A percentile compares a stretch with the other conserved stretches of the same genome.
Evolutionary conservation across 2,329 filamentous ascomycete genomes (phyloP).

Genomic region (Aspergillus pseudonomiae): DNA sequence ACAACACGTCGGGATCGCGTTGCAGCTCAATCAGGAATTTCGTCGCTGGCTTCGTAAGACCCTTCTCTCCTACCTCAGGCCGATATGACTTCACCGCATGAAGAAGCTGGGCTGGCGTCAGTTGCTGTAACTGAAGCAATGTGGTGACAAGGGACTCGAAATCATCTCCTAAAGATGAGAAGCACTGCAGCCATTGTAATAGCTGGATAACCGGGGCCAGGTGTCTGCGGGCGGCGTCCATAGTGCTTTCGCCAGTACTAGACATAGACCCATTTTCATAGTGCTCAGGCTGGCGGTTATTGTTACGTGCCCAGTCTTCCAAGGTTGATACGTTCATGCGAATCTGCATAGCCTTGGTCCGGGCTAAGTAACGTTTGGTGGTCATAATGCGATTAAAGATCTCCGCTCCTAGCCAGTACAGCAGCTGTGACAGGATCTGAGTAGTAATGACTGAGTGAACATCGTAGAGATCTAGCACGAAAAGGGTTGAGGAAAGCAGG

Average conservation of each 20-base stretch:
- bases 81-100: conserved; percentile 92
- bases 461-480: conserved; percentile 97
- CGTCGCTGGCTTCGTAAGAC: conserved; percentile 81
- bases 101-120: conserved; percentile 85
- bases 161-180: conserved; percentile 90
- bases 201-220: conserved; percentile 89
- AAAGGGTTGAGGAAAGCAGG: conserved; percentile 89
- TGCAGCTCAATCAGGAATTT: conserved; percentile 83
- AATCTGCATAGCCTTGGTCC: conserved; percentile 99
- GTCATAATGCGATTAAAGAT: conserved; percentile 98
- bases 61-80: conserved; percentile 92
- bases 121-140: conserved; percentile 80
- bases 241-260: conserved; percentile 80
- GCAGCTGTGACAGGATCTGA: conserved; percentile 86
- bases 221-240: conserved; percentile 81
- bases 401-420: conserved; percentile 96
- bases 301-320: conserved; percentile 92
- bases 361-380: conserved; percentile 87
- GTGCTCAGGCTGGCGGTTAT: conserved; percentile 93
- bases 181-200: conserved; percentile 96
- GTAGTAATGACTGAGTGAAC: conserved; percentile 95
- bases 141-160: conserved; percentile 86
- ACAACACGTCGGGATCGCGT: conserved; percentile 67
- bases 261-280: conserved; percentile 90
- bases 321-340: conserved; percentile 96